Evolutionary conservation across 176 grass and related monocot genomes (phyloP), one percentile per base, ranked within the genome.

Genomic region (Metroxylon sagu): DNA sequence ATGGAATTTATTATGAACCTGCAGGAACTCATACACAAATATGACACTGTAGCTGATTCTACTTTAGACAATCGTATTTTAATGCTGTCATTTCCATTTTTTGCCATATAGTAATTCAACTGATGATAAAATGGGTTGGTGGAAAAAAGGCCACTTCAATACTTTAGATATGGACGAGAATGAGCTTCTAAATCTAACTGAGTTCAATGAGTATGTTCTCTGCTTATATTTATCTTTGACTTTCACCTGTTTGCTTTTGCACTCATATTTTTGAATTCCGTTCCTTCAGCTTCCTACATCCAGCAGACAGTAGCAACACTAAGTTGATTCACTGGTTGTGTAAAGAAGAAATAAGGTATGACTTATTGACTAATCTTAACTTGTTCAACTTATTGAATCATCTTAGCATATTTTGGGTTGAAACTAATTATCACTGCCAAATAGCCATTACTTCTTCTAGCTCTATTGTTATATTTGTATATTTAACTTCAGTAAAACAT

Each of bases 301-400:
- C 93, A 80, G 76, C 84, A 61, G 93, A 97, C 69, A 80, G 80
- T 76, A 51, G n/a, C 8, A 92, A 88, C 63, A 78, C 66, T 26
- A 91, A 85, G 58, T 57, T 97, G 72, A 67, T 88, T 77, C 50
- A 85, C 68, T 92, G 93, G 87, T 73, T 97, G 55, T 85, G 87
- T 68, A 75, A 78, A 74, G 81, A 97, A 83, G 87, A 97, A 88
- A 73, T 92, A 75, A 92, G 87, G 84, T 85, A 69, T 50, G 28
- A 18, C 16, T 52, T 59, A 27, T 49, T 49, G 51, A 31, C 49
- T 29, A 50, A 55, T 57, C 6, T 1, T 35, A 8, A 35, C 31
- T 35, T 35, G 21, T 23, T 23, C 21, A 23, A 18, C 16, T 52
- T 59, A 27, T 49, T 49, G 51, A 31, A 35, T 29, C 39, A 55